Conservation (phyloP, 2,329 filamentous ascomycete genomes). For the Microdochium nivale region DNA sequence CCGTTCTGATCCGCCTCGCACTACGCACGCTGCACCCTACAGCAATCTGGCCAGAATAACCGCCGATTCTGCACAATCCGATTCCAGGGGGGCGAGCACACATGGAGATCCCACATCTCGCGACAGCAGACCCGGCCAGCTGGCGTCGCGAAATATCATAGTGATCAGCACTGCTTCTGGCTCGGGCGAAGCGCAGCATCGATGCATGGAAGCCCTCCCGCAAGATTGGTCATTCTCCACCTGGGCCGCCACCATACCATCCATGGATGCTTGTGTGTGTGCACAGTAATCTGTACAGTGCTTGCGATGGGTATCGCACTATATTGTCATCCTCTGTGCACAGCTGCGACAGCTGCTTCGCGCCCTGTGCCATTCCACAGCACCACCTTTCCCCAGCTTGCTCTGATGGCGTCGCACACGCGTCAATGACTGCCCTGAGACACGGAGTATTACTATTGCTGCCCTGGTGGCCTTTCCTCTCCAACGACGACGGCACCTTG, state of each 20-base stretch:
- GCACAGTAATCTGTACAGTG: neutral
- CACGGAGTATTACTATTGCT: no score
- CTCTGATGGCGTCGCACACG: neutral
- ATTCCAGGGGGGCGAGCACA: neutral
- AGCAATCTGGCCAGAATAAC: neutral
- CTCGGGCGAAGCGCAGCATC: neutral
- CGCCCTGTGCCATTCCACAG: neutral
- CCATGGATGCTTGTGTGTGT: no score
- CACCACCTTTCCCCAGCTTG: neutral
- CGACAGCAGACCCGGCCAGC: neutral
- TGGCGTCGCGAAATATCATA: neutral
- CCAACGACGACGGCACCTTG: neutral
- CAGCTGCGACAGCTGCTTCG: neutral
- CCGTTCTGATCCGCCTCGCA: neutral
- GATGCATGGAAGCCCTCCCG: neutral
- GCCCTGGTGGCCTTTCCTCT: neutral
- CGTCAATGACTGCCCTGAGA: neutral
- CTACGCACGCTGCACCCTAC: neutral
- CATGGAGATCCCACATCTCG: neutral
- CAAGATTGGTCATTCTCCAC: neutral
- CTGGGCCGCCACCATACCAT: no score
- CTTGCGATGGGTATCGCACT: neutral
- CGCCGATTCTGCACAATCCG: neutral
- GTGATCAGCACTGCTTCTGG: neutral
- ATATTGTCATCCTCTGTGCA: neutral